A percentile compares a stretch with the other conserved stretches of the same genome.
Evolutionary conservation across 23 red algal species (phyloP).

Genomic region (Gracilaria gracilis): DNA sequence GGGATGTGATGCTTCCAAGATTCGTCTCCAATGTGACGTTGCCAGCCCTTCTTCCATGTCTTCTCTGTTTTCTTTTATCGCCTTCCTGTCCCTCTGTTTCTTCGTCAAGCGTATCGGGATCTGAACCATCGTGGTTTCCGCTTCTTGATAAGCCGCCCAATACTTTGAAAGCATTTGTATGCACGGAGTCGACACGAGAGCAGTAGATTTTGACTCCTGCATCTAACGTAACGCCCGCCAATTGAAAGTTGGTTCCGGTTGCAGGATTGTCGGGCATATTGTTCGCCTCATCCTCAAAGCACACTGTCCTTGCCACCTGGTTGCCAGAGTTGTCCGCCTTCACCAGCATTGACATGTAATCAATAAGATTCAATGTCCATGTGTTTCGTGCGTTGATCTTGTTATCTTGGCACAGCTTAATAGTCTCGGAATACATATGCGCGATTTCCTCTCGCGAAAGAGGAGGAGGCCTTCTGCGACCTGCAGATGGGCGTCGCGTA

Average conservation of each 20-base stretch:
- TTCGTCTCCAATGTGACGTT: slow-evolving; percentile 88
- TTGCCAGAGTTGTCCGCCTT: slow-evolving; percentile 28
- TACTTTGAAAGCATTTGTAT: slow-evolving; percentile 91
- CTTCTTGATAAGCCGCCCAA: slow-evolving; percentile 80
- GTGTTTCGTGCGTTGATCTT: slow-evolving; percentile 95
- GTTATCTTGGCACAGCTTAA: slow-evolving; percentile 91
- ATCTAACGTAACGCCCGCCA: slow-evolving; percentile 93
- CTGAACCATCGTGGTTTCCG: slow-evolving; percentile 11
- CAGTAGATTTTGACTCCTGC: slow-evolving; percentile 96
- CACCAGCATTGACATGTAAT: slow-evolving; percentile 83
- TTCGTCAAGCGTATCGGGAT: slow-evolving; percentile 4
- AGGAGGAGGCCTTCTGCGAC: background rate
- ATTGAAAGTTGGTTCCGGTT: slow-evolving; percentile 87
- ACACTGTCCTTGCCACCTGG: slow-evolving; percentile 38
- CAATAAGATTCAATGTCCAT: slow-evolving; percentile 94
- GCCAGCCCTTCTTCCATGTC: slow-evolving; percentile 56
- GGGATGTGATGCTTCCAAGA: slow-evolving; percentile 79
- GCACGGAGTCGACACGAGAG: slow-evolving; percentile 93
- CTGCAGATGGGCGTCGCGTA: background rate
- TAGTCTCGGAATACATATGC: slow-evolving; percentile 89
- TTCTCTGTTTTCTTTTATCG: slow-evolving; percentile 41
- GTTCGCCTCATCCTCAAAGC: slow-evolving; percentile 15
- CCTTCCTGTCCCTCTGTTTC: slow-evolving; percentile 27
- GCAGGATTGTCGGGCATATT: background rate
- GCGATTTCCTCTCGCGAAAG: slow-evolving; percentile 75